Base-by-base conservation (phyloP, 2,329 filamentous ascomycete species). In the Exophiala spinifera region DNA sequence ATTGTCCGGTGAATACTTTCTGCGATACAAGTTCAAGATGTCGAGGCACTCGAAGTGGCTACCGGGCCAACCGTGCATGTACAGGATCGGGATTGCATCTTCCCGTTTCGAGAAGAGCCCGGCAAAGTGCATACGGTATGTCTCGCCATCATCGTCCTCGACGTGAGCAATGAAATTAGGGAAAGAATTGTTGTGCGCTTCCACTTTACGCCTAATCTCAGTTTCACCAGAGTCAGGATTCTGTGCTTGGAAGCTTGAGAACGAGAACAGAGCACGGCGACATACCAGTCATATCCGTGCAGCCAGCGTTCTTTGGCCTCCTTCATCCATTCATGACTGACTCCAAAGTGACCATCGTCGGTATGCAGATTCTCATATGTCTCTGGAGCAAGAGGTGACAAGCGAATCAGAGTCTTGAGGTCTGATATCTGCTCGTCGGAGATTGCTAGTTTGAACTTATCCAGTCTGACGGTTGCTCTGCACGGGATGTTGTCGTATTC, bases 31-130 rank as follows among this genome's bases (percentile, higher is more conserved):
- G 1, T 74, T 63, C 47, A 85, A 64, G 4, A 81, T 68, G 14
- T 39, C 36, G 11, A 39, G 36, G 11, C 15, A 39, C 8, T 43
- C 37, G 15, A 44, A 39, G 13, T 23, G 20, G 8, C 19, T 39
- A 19, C 55, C 55, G 13, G 57, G 57, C 57, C 57, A 59, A 21
- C 81, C 81, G 56, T 83, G 80, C 15, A 79, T 63, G 10, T 80
- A 69, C 2, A 75, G 60, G 10, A 83, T 60, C 0, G 81, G 80
- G 1, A 78, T 70, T 0, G 81, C 81, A 57, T 78, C 71, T 1
- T 66, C 37, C 15, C 74, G 76, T 40, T 71, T 61, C 0, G 80
- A 83, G 65, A 84, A 84, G 0, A 84, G 68, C 0, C 73, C 80
- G 1, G 73, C 64, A 61, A 84, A 84, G 61, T 83, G 80, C 37